These are phyloP conservation scores for Sarocladium kiliense DNA, from an alignment of 2,329 filamentous ascomycete species.

Conservation along the genomic window DNA sequence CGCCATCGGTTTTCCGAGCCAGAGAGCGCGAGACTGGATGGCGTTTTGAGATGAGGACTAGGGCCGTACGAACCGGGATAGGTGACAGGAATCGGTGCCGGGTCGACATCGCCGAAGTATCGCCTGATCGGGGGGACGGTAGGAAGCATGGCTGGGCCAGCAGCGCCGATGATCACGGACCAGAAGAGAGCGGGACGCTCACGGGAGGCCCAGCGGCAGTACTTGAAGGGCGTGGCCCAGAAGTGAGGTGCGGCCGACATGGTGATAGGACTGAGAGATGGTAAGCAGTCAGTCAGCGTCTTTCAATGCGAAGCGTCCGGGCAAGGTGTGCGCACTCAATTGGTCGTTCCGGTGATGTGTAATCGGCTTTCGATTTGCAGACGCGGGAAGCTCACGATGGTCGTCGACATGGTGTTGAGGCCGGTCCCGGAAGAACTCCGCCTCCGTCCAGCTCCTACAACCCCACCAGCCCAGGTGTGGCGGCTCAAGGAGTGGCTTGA, in stretches of 20 bases:
- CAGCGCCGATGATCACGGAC: slow-evolving; percentile 67
- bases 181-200: slow-evolving; percentile 91
- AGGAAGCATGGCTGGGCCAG: slow-evolving; percentile 67
- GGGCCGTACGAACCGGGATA: slow-evolving; percentile 77
- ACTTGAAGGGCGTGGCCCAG: slow-evolving; percentile 78
- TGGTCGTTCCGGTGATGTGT: slow-evolving; percentile 21
- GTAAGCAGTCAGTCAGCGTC: neutral
- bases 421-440: slow-evolving; percentile 1
- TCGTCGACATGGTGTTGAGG: slow-evolving; percentile 1
- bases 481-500: neutral
- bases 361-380: neutral
- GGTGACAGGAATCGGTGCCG: slow-evolving; percentile 72
- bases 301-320: neutral
- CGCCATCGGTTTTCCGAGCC: neutral
- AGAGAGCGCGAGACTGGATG: neutral
- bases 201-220: slow-evolving; percentile 82
- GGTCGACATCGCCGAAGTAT: slow-evolving; percentile 67
- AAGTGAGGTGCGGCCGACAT: slow-evolving; percentile 70
- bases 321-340: slow-evolving; percentile 26
- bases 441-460: neutral
- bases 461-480: neutral
- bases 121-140: slow-evolving; percentile 69
- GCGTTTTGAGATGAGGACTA: too few relatives aligned
- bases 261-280: slow-evolving; percentile 13
- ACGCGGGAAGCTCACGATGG: slow-evolving; percentile 4